Conservation (phyloP, 768 basidiomycete species). For the Psilocybe tampanensis region DNA sequence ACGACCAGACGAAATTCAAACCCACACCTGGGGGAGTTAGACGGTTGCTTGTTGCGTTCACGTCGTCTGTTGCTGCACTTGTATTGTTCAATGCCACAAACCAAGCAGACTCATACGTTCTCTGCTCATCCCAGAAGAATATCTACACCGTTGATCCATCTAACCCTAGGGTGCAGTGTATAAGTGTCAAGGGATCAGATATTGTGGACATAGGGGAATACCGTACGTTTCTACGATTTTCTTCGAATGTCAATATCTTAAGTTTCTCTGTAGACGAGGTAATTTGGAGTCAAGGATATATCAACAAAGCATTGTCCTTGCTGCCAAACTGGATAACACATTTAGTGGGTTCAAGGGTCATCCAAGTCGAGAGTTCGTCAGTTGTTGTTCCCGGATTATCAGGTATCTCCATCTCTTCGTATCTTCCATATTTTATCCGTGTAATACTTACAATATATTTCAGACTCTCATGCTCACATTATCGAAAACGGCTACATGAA, state of each 20-base stretch:
- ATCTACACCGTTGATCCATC: conserved; percentile 73
- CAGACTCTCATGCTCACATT: conserved; percentile 83
- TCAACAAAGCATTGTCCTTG: background rate
- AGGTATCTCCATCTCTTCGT: conserved; percentile 41
- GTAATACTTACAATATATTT: background rate
- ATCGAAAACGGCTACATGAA: conserved; percentile 72
- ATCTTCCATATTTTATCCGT: no score
- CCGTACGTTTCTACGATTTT: conserved; percentile 35
- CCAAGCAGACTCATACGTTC: conserved; percentile 40
- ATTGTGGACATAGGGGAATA: conserved; percentile 52
- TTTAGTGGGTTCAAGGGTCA: conserved; percentile 5
- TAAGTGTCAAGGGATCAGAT: conserved; percentile 50
- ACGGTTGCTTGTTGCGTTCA: background rate
- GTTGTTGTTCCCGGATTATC: conserved; percentile 70
- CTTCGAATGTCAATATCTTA: background rate
- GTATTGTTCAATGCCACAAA: background rate
- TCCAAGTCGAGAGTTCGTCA: conserved; percentile 13
- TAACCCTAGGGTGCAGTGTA: conserved; percentile 57
- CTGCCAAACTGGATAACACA: conserved; percentile 11
- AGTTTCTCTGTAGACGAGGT: conserved; percentile 9
- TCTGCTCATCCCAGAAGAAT: conserved; percentile 54
- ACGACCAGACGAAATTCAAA: background rate
- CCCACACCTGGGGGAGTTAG: background rate
- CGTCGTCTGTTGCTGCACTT: background rate
- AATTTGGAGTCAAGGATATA: background rate